Evolutionary conservation across 2,329 filamentous ascomycete genomes (phyloP).

Genomic region (Paecilomyces niveus): DNA sequence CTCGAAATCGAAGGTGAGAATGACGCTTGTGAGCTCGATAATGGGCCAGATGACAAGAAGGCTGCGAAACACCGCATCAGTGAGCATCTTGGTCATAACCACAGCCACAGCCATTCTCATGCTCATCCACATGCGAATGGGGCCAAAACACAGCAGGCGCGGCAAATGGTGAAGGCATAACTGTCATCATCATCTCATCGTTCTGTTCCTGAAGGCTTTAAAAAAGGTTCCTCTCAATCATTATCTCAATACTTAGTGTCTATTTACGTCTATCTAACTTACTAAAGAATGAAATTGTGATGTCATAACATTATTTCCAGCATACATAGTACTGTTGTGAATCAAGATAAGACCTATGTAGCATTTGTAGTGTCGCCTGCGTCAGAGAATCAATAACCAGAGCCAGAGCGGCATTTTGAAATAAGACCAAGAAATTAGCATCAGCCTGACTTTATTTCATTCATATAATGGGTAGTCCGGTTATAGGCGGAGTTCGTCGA

Average conservation of each 20-base stretch:
- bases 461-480: too few species aligned
- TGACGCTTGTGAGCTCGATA: conserved; percentile 13
- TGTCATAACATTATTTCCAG: too few species aligned
- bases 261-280: background rate
- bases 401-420: background rate
- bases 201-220: background rate
- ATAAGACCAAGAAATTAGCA: background rate
- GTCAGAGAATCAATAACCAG: background rate
- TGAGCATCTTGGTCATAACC: conserved; percentile 17
- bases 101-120: conserved; percentile 8
- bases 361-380: background rate
- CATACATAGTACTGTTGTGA: too few species aligned
- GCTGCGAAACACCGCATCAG: conserved; percentile 23
- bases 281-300: background rate
- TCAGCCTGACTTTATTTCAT: background rate
- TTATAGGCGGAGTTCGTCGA: background rate
- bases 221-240: background rate
- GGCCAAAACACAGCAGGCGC: background rate
- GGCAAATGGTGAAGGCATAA: background rate
- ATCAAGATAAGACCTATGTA: background rate
- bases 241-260: background rate
- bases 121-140: background rate
- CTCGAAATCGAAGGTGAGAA: conserved; percentile 34
- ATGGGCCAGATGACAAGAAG: conserved; percentile 8
- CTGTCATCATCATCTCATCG: background rate